Base-by-base conservation (phyloP, 73 alveolate species). In the Tetrahymena borealis region DNA sequence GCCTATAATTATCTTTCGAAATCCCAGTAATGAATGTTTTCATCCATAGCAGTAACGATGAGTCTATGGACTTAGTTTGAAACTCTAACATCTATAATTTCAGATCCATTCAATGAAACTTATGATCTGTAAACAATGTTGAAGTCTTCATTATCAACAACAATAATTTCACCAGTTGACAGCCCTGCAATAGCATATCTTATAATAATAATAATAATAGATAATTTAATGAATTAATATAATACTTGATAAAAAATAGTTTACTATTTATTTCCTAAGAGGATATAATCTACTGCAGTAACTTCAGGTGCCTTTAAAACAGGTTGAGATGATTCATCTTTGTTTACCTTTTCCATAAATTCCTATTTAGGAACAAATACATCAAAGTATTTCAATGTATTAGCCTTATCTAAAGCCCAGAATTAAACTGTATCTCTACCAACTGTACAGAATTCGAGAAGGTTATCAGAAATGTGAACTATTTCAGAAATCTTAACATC, bases 371-470 rank as follows among this genome's bases (percentile, higher is more conserved):
- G 93, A 11, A 93, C n/a, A 32, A 93, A 93, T 0, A 85, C 93
- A 41, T 93, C 95, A 40, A 32, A 93, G 35, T 93, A 93, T 90
- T 93, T 92, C 39, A 93, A 85, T 90, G 90, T 93, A 9, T 85
- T 32, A 32, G 36, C 92, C 33, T 93, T 79, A 20, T 91, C 91
- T 7, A 93, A 33, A 5, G 95, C 95, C 95, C 95, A 93, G 16
- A 93, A 90, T 79, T 93, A 42, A 32, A 93, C 78, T 28, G 90
- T 37, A 33, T 93, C 95, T 79, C 95, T 78, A 2, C 95, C 95
- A 39, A 93, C 95, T 4, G 95, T 93, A 18, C 93, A 91, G 39
- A 93, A 93, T 41, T 93, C 95, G 16, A 93, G 18, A 38, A 78
- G 40, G 20, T 92, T 39, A 36, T 93, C 95, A 9, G 37, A 39